Evolutionary conservation across 2,329 filamentous ascomycete species (phyloP).

Genomic region (Fusarium dimerum): DNA sequence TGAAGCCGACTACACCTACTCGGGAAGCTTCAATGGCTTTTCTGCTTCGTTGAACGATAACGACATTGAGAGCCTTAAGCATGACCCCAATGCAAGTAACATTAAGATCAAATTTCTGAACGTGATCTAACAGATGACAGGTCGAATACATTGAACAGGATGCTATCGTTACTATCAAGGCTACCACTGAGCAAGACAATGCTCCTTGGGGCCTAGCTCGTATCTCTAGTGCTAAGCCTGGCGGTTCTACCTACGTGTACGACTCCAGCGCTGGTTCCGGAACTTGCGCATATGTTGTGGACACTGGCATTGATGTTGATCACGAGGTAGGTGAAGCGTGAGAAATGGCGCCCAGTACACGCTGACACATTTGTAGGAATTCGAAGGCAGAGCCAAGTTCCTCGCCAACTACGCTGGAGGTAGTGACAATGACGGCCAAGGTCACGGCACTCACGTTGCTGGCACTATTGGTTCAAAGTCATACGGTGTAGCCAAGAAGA

Average conservation of each 20-base stretch:
- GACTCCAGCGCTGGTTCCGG: constrained; percentile 42
- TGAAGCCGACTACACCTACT: constrained; percentile 34
- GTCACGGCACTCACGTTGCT: constrained; percentile 44
- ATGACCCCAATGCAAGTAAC: constrained; percentile 27
- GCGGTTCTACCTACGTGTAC: constrained; percentile 38
- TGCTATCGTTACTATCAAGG: constrained; percentile 30
- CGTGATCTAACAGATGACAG: constrained; percentile 6
- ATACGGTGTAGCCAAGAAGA: constrained; percentile 45
- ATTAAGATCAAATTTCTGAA: too few species aligned
- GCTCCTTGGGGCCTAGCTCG: constrained; percentile 43
- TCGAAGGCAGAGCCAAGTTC: constrained; percentile 37
- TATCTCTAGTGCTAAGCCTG: constrained; percentile 36
- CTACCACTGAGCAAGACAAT: constrained; percentile 34
- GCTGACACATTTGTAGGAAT: constrained; percentile 22
- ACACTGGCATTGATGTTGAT: constrained; percentile 43
- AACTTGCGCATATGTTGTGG: constrained; percentile 48
- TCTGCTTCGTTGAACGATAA: constrained; percentile 28
- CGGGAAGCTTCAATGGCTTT: constrained; percentile 28
- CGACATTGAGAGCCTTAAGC: constrained; percentile 28
- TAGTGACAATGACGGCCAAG: constrained; percentile 33
- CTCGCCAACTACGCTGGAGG: constrained; percentile 31
- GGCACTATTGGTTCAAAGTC: constrained; percentile 36
- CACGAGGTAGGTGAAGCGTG: constrained; percentile 36
- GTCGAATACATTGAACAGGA: constrained; percentile 45
- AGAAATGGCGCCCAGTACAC: neutral